These are phyloP conservation scores for Sporobolomyces roseus DNA, from an alignment of 768 basidiomycete species.

Conservation along the genomic window DNA sequence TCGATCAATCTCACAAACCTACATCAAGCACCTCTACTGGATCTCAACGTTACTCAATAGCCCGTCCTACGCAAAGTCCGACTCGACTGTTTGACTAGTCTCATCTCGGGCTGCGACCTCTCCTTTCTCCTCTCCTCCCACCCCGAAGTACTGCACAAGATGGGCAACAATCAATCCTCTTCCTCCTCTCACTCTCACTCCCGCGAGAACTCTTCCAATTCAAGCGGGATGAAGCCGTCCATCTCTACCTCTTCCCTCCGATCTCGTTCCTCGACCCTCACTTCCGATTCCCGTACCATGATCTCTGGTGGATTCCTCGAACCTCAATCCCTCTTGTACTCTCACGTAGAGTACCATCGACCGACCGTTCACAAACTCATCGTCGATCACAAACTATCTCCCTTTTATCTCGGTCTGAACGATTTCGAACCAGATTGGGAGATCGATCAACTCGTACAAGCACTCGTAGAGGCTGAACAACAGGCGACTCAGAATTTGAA, in stretches of 20 bases:
- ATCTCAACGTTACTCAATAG: no score
- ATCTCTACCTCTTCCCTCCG: background rate
- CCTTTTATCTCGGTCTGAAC: constrained; percentile 93
- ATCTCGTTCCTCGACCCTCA: constrained; percentile 2
- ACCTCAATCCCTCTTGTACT: constrained; percentile 33
- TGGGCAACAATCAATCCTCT: constrained; percentile 30
- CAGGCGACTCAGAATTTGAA: constrained; percentile 37
- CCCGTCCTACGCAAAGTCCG: no score
- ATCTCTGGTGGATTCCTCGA: constrained; percentile 32
- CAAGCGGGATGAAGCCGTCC: background rate
- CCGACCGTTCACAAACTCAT: constrained; percentile 65
- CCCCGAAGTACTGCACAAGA: background rate
- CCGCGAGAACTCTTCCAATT: background rate
- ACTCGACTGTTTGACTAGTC: no score
- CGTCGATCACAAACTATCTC: constrained; percentile 78
- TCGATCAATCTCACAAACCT: no score
- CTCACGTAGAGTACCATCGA: constrained; percentile 29
- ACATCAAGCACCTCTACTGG: no score
- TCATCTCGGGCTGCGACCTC: no score
- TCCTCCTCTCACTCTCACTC: background rate
- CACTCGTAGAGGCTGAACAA: constrained; percentile 59
- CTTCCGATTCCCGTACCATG: constrained; percentile 10
- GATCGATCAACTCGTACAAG: constrained; percentile 76
- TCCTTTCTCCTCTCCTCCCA: background rate
- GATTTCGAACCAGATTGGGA: constrained; percentile 81